Conservation (phyloP, 371 early-diverging fungal genomes). For the Gilbertella persicaria region DNA sequence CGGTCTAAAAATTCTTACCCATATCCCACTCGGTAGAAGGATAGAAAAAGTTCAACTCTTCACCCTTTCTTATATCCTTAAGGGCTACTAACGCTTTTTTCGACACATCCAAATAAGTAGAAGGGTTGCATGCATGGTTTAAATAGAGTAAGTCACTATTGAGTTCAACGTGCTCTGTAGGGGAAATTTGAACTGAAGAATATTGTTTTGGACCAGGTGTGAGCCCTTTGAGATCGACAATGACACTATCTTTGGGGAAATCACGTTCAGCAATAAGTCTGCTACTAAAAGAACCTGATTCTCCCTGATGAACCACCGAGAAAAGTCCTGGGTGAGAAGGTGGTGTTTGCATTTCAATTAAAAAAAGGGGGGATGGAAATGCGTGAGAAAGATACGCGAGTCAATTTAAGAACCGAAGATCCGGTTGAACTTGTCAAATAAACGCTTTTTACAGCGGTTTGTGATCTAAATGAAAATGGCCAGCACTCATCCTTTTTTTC, state of each 20-base stretch:
- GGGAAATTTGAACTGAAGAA: constrained; percentile 66
- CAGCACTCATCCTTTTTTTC: too few species aligned
- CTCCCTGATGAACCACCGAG: constrained; percentile 51
- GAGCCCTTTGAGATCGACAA: constrained; percentile 57
- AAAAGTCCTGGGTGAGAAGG: constrained; percentile 57
- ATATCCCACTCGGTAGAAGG: constrained; percentile 87
- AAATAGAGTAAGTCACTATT: constrained; percentile 62
- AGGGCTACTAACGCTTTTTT: constrained; percentile 54
- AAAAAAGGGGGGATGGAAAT: neutral
- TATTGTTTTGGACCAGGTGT: constrained; percentile 61
- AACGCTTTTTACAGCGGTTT: too few species aligned
- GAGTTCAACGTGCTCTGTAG: constrained; percentile 68
- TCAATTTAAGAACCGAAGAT: too few species aligned
- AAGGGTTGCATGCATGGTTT: constrained; percentile 64
- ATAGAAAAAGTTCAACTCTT: constrained; percentile 81
- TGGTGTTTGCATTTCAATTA: neutral
- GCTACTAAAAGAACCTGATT: constrained; percentile 52
- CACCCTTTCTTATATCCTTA: constrained; percentile 59
- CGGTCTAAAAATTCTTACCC: constrained; percentile 36
- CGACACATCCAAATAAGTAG: constrained; percentile 59
- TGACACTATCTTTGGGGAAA: constrained; percentile 52
- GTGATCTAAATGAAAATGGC: too few species aligned
- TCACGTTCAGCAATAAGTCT: constrained; percentile 55
- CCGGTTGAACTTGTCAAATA: too few species aligned
- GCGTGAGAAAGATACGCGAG: neutral